Evolutionary conservation across 2,329 filamentous ascomycete species (phyloP).

Genomic region (Pseudocercospora musae): DNA sequence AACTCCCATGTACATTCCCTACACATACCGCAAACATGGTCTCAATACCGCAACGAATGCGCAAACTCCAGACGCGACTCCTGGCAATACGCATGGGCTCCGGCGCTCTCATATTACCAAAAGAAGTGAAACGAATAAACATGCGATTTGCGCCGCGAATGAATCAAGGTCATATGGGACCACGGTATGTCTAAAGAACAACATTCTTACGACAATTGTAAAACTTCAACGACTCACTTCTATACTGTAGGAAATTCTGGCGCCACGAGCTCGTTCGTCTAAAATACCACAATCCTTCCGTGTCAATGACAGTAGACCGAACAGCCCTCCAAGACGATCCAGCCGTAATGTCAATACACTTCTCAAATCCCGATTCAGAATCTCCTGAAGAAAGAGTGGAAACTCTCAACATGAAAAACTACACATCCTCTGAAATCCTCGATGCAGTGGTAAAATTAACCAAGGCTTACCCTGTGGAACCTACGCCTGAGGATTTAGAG

Average conservation of each 20-base stretch:
- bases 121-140: slow-evolving; percentile 70
- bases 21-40: slow-evolving; percentile 43
- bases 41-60: slow-evolving; percentile 65
- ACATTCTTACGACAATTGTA: slow-evolving; percentile 19
- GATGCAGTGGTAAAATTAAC: slow-evolving; percentile 61
- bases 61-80: slow-evolving; percentile 69
- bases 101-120: slow-evolving; percentile 76
- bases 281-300: slow-evolving; percentile 88
- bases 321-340: slow-evolving; percentile 55
- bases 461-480: slow-evolving; percentile 55
- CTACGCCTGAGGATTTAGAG: slow-evolving; percentile 58
- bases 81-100: slow-evolving; percentile 74
- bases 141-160: slow-evolving; percentile 65
- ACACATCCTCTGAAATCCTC: slow-evolving; percentile 61
- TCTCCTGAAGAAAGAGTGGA: slow-evolving; percentile 37
- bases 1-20: neutral
- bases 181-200: slow-evolving; percentile 53
- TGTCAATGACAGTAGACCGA: slow-evolving; percentile 79
- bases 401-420: slow-evolving; percentile 58
- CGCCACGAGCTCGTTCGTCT: slow-evolving; percentile 74
- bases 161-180: slow-evolving; percentile 67
- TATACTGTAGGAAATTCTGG: slow-evolving; percentile 75
- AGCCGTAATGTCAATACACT: slow-evolving; percentile 65
- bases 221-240: slow-evolving; percentile 21
- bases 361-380: slow-evolving; percentile 34